Percentiles rank a stretch among this genome's conserved stretches.
Conservation (phyloP, 2,329 filamentous ascomycete species). For the Dothistroma pini region DNA sequence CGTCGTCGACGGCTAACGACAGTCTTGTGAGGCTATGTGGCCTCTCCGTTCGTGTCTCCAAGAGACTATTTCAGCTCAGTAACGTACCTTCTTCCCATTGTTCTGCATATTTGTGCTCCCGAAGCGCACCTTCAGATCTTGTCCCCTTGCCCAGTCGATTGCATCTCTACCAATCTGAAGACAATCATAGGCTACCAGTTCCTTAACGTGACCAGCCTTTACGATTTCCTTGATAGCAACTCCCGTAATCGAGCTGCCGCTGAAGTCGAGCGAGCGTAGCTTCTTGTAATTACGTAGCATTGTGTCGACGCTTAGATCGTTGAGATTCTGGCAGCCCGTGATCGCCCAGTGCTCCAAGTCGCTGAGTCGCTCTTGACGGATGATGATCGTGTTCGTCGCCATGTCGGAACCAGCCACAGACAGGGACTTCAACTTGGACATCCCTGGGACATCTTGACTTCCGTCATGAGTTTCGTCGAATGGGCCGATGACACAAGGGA, state of each 20-base stretch:
- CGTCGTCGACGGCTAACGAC: too few species aligned
- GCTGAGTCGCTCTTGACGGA: neutral
- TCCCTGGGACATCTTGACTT: neutral
- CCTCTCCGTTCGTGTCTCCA: too few species aligned
- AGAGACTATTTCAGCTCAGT: neutral
- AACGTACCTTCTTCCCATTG: slow-evolving; percentile 20
- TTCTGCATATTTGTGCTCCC: slow-evolving; percentile 10
- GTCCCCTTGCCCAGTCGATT: slow-evolving; percentile 38
- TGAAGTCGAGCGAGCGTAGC: slow-evolving; percentile 36
- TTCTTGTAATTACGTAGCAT: slow-evolving; percentile 24
- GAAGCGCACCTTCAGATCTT: slow-evolving; percentile 34
- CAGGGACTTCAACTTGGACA: slow-evolving; percentile 5
- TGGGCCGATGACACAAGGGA: slow-evolving; percentile 2
- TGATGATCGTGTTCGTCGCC: neutral
- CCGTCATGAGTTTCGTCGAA: neutral
- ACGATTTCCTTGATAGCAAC: slow-evolving; percentile 40
- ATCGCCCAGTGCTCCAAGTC: slow-evolving; percentile 12
- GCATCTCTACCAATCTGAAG: slow-evolving; percentile 38
- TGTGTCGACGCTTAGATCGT: slow-evolving; percentile 34
- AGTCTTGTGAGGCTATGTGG: too few species aligned
- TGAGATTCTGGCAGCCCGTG: slow-evolving; percentile 8
- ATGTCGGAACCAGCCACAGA: neutral
- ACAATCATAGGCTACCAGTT: slow-evolving; percentile 37
- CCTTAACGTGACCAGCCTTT: slow-evolving; percentile 23
- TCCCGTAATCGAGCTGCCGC: slow-evolving; percentile 39